Evolutionary conservation across 345 rosid species (phyloP), one percentile per base, ranked within the genome.

Genomic region (Isatis tinctoria): DNA sequence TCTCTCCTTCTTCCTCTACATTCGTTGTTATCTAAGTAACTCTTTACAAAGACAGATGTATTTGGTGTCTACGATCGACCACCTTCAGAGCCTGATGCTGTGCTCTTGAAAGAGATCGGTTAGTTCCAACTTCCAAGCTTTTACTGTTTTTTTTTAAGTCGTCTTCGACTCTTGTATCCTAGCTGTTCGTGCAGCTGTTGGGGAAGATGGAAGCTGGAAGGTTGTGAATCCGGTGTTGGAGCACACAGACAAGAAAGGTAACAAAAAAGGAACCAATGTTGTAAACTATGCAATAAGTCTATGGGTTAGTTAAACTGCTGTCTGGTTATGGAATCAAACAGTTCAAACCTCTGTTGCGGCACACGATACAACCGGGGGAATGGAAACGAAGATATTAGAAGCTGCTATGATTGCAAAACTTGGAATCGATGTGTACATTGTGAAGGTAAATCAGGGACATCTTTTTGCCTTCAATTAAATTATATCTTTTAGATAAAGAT

Each of bases 311-410:
- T 37, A 13, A 33, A 69, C 16, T n/a, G 9, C 43, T 28, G 33
- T 60, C 47, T 36, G 36, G 10, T 37, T 36, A 5, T 67, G 67
- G 56, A 40, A 52, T 69, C 27, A 45, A 67, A 77, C 88, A 91
- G 99, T 92, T 63, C 81, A 91, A 74, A 82, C 81, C 62, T 90
- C 88, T 0, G 98, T 87, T 45, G 92, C 93, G 59, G 92, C 88
- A 10, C 99, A 88, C 57, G 97, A 94, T 72, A 94, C 98, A 32
- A 94, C 99, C 0, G 97, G 97, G 37, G 98, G 97, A 16, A 94
- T 92, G 99, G 83, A 5, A 71, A 86, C 97, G 49, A 94, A 94
- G 84, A 88, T 95, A 78, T 69, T 83, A 14, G 97, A 92, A 83
- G 99, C 99, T 51, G 99, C 96, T 32, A 73, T 83, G 86, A 95